Evolutionary conservation across 176 grass and related monocot species (phyloP).

Genomic region (Eremochloa ophiuroides): DNA sequence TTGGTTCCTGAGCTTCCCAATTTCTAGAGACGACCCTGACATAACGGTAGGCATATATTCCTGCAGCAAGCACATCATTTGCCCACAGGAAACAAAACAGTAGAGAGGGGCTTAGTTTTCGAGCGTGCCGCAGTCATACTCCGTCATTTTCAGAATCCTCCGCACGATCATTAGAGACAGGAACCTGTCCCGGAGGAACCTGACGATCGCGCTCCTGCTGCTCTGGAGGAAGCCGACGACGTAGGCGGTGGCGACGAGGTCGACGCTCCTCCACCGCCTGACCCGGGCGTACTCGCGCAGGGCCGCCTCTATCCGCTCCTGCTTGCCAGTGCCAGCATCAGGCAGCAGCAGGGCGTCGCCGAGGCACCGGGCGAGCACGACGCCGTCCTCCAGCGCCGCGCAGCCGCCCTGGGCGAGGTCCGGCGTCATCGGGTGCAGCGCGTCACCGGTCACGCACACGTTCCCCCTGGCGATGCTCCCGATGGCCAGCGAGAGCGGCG

Average conservation of each 20-base stretch:
- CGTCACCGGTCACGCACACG: conserved; percentile 69
- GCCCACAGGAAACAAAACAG: not conserved
- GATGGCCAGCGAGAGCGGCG: conserved; percentile 38
- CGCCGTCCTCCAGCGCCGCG: conserved; percentile 59
- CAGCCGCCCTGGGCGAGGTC: conserved; percentile 76
- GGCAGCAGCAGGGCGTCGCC: conserved; percentile 24
- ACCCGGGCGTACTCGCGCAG: conserved; percentile 40
- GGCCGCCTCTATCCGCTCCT: conserved; percentile 21
- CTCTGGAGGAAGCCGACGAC: conserved; percentile 44
- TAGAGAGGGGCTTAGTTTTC: not conserved
- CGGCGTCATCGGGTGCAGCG: conserved; percentile 87
- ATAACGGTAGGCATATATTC: not conserved
- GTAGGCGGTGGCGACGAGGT: conserved; percentile 33
- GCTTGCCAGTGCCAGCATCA: not conserved
- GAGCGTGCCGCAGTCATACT: conserved; percentile 51
- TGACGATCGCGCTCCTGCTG: conserved; percentile 25
- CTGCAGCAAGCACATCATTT: not conserved
- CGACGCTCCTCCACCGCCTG: conserved; percentile 61
- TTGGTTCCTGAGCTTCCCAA: too few species aligned
- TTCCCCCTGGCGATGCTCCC: conserved; percentile 47
- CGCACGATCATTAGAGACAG: conserved; percentile 1
- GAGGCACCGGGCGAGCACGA: conserved; percentile 49
- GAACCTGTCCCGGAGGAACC: conserved; percentile 58
- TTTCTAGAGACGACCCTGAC: too few species aligned
- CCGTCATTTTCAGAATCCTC: conserved; percentile 10